Evolutionary conservation across 169 alveolate genomes (phyloP).

Genomic region (Babesia divergens): DNA sequence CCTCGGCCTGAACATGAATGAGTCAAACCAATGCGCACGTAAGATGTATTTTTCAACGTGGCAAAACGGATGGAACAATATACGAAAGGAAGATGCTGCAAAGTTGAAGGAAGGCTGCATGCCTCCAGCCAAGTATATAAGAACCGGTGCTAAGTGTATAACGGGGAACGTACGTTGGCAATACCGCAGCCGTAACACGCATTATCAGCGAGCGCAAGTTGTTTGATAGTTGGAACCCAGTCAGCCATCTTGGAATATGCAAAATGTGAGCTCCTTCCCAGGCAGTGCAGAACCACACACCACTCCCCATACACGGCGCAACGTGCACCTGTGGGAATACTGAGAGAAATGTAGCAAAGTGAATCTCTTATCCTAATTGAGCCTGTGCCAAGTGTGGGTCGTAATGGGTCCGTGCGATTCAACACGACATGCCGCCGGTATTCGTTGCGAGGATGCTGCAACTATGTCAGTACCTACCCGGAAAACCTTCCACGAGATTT

Average conservation of each 20-base stretch:
- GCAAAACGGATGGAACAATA: background rate
- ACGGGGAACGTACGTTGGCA: constrained; percentile 46
- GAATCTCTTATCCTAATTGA: too few species aligned
- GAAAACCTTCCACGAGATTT: background rate
- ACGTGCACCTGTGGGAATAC: constrained; percentile 9
- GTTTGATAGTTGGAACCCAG: constrained; percentile 63
- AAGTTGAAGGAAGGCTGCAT: background rate
- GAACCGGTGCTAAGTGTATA: background rate
- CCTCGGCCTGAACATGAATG: constrained; percentile 41
- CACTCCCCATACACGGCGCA: constrained; percentile 37
- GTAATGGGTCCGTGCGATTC: too few species aligned
- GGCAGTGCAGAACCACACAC: background rate
- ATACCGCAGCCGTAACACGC: constrained; percentile 66
- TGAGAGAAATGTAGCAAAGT: background rate
- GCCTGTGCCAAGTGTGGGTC: too few species aligned
- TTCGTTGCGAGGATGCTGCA: too few species aligned
- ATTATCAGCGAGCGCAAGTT: constrained; percentile 54
- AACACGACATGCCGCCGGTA: too few species aligned
- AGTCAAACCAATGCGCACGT: too few species aligned
- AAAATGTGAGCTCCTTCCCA: background rate
- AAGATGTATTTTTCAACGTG: background rate
- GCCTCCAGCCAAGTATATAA: background rate
- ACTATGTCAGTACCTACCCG: background rate
- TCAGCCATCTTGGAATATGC: constrained; percentile 42
- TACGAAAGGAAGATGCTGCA: background rate